Evolutionary conservation across 306 rosid species (phyloP).

Genomic region (Morella rubra): DNA sequence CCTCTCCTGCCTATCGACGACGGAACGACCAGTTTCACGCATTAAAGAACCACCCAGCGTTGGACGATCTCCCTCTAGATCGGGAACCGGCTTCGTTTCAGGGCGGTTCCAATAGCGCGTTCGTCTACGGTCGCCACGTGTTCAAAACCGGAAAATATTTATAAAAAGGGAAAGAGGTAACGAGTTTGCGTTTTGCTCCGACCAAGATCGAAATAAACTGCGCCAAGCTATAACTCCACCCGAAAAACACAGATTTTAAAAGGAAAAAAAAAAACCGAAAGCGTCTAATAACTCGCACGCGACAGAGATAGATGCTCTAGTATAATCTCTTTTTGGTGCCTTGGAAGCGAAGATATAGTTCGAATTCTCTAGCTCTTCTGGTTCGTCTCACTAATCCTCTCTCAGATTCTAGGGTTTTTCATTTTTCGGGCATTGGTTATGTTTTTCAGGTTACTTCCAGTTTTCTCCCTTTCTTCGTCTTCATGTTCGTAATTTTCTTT

Average conservation of each 20-base stretch:
- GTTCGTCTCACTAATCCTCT: slow-evolving; percentile 1
- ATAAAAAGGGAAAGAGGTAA: not conserved
- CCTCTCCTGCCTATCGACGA: no score
- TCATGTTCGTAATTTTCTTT: not conserved
- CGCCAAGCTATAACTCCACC: not conserved
- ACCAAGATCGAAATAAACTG: slow-evolving; percentile 29
- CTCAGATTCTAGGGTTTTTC: slow-evolving; percentile 47
- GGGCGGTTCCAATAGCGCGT: slow-evolving; percentile 23
- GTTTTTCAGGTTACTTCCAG: slow-evolving; percentile 24
- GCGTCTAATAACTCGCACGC: not conserved
- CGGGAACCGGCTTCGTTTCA: not conserved
- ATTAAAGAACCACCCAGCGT: not conserved
- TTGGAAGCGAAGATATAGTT: slow-evolving; percentile 20
- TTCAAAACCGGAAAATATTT: not conserved
- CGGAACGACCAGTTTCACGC: no score
- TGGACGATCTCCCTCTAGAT: not conserved
- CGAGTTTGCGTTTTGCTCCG: slow-evolving; percentile 27
- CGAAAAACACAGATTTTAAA: not conserved
- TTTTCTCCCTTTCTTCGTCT: not conserved
- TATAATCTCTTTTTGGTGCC: slow-evolving; percentile 19
- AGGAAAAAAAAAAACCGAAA: not conserved
- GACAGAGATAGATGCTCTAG: not conserved
- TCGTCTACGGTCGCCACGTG: slow-evolving; percentile 15
- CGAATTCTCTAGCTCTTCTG: slow-evolving; percentile 35
- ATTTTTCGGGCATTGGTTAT: slow-evolving; percentile 27